A percentile compares a stretch with the other conserved stretches of the same genome.
Evolutionary conservation across 2,329 filamentous ascomycete genomes (phyloP).

Genomic region (Cordyceps cateniannulata): DNA sequence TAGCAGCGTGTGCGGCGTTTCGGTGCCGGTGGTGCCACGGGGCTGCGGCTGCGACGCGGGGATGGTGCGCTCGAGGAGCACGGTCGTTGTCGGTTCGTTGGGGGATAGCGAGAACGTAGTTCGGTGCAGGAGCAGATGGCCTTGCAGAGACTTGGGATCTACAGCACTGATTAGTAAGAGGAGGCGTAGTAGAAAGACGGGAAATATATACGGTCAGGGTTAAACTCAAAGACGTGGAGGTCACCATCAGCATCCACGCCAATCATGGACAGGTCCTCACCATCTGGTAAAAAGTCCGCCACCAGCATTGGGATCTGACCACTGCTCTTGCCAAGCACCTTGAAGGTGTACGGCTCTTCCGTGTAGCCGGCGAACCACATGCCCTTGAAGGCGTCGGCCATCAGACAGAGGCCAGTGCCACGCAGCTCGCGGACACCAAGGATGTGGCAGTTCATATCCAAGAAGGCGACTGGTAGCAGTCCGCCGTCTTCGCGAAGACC

Average conservation of each 20-base stretch:
- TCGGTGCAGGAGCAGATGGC: conserved; percentile 77
- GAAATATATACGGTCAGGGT: conserved; percentile 72
- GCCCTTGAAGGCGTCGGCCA: conserved; percentile 88
- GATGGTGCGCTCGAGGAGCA: conserved; percentile 65
- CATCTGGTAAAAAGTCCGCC: conserved; percentile 84
- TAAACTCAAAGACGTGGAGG: conserved; percentile 84
- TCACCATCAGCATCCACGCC: conserved; percentile 80
- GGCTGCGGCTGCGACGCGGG: conserved; percentile 31
- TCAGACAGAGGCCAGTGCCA: conserved; percentile 75
- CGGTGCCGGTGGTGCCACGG: conserved; percentile 21
- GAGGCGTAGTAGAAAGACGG: conserved; percentile 18
- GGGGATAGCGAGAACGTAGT: conserved; percentile 81
- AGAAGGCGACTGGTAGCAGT: conserved; percentile 87
- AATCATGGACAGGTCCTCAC: conserved; percentile 74
- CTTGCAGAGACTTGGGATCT: conserved; percentile 92
- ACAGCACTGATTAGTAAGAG: neutral
- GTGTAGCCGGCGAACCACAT: conserved; percentile 96
- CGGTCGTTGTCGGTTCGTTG: conserved; percentile 67
- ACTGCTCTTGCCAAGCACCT: conserved; percentile 81
- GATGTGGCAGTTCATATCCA: conserved; percentile 95
- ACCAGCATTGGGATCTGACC: conserved; percentile 71
- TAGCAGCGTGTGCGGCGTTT: conserved; percentile 47
- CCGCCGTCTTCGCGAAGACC: conserved; percentile 94
- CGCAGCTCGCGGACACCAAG: conserved; percentile 77
- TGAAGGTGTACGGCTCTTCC: conserved; percentile 94